These are phyloP conservation scores for Pichia sp. DNA, from an alignment of 1,139 yeast species.

Conservation along the genomic window DNA sequence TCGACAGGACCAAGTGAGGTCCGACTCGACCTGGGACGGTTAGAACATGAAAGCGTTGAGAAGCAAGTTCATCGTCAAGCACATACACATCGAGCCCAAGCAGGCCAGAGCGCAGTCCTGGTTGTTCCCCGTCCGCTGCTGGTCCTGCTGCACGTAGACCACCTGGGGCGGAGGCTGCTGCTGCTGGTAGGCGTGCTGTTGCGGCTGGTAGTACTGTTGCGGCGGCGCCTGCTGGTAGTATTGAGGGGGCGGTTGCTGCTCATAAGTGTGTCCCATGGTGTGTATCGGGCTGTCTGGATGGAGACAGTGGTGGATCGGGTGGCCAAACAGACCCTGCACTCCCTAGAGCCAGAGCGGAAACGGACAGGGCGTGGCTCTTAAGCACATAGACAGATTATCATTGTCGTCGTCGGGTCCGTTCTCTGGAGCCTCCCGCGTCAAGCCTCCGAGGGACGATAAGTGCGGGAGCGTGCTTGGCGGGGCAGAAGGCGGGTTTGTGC, in stretches of 20 bases:
- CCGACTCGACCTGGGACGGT: neutral
- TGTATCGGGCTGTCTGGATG: too few relatives aligned
- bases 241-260: slow-evolving; percentile 18
- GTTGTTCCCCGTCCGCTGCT: slow-evolving; percentile 9
- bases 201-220: slow-evolving; percentile 30
- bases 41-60: slow-evolving; percentile 8
- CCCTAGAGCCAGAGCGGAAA: too few relatives aligned
- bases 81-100: slow-evolving; percentile 6
- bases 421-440: too few relatives aligned
- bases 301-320: too few relatives aligned
- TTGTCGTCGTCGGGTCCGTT: too few relatives aligned
- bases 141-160: slow-evolving; percentile 14
- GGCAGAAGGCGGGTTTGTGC: too few relatives aligned
- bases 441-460: too few relatives aligned
- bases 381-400: too few relatives aligned
- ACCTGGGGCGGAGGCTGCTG: slow-evolving; percentile 19
- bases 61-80: slow-evolving; percentile 10
- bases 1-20: neutral
- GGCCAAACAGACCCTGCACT: too few relatives aligned
- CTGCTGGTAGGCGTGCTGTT: slow-evolving; percentile 39
- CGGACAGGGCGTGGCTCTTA: too few relatives aligned
- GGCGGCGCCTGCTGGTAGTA: slow-evolving; percentile 29
- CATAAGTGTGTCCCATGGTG: slow-evolving; percentile 3
- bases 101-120: slow-evolving; percentile 6
- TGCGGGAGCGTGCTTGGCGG: too few relatives aligned